A percentile compares a stretch with the other conserved stretches of the same genome.
Conservation (phyloP, 2,329 filamentous ascomycete species). For the Phialocephala sp. region DNA sequence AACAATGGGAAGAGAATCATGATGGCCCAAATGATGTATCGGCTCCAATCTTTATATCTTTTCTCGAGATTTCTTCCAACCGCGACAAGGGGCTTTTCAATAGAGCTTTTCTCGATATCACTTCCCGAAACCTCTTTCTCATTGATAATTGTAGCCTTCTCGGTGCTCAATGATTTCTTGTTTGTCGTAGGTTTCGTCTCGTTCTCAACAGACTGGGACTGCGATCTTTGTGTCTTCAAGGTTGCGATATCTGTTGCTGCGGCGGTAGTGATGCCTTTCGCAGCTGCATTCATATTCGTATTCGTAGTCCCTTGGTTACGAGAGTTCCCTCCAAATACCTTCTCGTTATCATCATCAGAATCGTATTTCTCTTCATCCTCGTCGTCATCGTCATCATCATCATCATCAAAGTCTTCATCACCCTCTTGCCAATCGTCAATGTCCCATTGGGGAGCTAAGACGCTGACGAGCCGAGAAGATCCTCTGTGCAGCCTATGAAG, state of each 20-base stretch:
- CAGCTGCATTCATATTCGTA: background rate
- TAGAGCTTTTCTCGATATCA: background rate
- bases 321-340: background rate
- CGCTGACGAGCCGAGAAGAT: background rate
- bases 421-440: background rate
- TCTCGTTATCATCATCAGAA: constrained; percentile 1
- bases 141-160: background rate
- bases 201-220: background rate
- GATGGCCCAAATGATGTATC: constrained; percentile 16
- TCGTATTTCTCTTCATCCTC: constrained; percentile 5
- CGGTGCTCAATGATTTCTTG: background rate
- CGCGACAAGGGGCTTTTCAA: background rate
- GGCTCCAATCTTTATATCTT: constrained; percentile 14
- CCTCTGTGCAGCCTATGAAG: constrained; percentile 9
- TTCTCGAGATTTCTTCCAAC: constrained; percentile 1
- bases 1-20: constrained; percentile 16
- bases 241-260: background rate
- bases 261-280: background rate
- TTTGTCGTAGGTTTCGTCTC: background rate
- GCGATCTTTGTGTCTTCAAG: background rate
- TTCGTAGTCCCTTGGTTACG: background rate
- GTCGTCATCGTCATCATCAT: constrained; percentile 1
- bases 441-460: background rate
- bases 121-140: constrained; percentile 9
- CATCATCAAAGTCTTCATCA: constrained; percentile 8